These are phyloP conservation scores for Plasmodium yoelii DNA, from an alignment of 169 alveolate genomes.

Conservation along the genomic window DNA sequence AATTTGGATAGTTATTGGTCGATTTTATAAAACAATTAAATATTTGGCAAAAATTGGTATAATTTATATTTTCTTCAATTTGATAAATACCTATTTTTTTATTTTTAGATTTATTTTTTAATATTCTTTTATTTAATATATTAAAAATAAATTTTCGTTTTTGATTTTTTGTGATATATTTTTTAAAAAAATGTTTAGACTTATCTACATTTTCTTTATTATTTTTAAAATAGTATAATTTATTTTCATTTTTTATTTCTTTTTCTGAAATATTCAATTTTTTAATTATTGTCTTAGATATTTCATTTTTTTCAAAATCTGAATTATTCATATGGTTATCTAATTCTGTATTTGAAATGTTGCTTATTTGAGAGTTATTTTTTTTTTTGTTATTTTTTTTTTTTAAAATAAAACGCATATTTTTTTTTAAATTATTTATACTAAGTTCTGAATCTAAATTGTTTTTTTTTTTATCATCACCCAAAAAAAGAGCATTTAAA, in stretches of 20 bases:
- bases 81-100: too few species aligned
- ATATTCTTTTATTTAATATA: too few species aligned
- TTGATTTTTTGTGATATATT: too few species aligned
- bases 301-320: neutral
- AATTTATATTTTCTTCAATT: too few species aligned
- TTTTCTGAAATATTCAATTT: neutral
- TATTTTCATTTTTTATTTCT: neutral
- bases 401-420: slow-evolving; percentile 42
- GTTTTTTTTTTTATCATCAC: slow-evolving; percentile 2
- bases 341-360: neutral
- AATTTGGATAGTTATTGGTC: too few species aligned
- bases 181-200: neutral
- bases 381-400: neutral
- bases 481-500: slow-evolving; percentile 18
- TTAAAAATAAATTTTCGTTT: too few species aligned
- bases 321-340: neutral
- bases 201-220: neutral
- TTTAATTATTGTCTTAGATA: neutral
- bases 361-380: neutral
- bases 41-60: too few species aligned
- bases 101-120: too few species aligned
- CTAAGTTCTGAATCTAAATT: slow-evolving; percentile 18
- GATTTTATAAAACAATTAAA: too few species aligned
- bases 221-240: neutral
- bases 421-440: slow-evolving; percentile 13